phyloP scores from a whole-genome alignment of 129 eudicot genomes.

The Helianthus tuberosus region DNA sequence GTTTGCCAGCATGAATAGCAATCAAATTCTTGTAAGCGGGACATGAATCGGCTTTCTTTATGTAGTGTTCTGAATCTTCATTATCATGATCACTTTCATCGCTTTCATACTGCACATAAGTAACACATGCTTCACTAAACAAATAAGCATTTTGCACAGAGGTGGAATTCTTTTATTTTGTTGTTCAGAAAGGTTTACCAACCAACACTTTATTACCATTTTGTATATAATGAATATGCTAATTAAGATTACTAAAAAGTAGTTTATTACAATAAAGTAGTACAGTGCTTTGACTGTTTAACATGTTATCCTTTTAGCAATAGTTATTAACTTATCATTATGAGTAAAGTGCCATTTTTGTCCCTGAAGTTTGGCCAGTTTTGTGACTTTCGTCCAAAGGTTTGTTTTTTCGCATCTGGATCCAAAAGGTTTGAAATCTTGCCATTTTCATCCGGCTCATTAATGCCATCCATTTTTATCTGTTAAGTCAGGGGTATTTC shows the following conservation, averaged over 20 bases:
- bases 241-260: slow-evolving; percentile 2
- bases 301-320: background rate
- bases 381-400: too few species aligned
- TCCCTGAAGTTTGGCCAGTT: too few species aligned
- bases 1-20: slow-evolving; percentile 86
- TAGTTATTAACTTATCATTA: background rate
- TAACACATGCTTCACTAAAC: slow-evolving; percentile 9
- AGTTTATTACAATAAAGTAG: background rate
- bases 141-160: background rate
- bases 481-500: too few species aligned
- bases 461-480: too few species aligned
- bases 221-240: background rate
- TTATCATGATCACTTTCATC: slow-evolving; percentile 39
- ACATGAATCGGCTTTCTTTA: slow-evolving; percentile 37
- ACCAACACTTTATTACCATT: background rate
- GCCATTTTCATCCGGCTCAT: too few species aligned
- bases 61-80: slow-evolving; percentile 50
- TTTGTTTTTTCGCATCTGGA: too few species aligned
- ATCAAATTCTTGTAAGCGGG: slow-evolving; percentile 70
- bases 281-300: background rate
- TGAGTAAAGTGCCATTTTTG: too few species aligned
- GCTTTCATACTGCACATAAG: slow-evolving; percentile 47
- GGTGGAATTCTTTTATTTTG: background rate
- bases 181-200: background rate
- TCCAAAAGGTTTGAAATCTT: too few species aligned